phyloP scores from a whole-genome alignment of 2,329 filamentous ascomycete species.

The Colletotrichum agaves region DNA sequence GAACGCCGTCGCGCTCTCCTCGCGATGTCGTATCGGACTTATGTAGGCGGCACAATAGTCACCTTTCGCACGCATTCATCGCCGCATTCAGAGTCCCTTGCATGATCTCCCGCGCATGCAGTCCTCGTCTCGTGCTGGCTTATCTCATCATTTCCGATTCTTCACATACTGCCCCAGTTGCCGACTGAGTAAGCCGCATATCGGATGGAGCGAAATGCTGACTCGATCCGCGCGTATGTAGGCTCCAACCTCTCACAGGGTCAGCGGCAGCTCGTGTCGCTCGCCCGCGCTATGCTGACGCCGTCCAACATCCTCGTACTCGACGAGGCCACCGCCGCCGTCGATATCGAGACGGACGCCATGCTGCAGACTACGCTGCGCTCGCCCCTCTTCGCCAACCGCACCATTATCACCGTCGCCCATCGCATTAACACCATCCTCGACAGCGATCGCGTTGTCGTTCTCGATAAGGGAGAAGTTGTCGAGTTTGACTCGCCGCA shows the following conservation, averaged over 20 bases:
- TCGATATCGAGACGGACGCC: slow-evolving; percentile 75
- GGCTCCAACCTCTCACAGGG: slow-evolving; percentile 96
- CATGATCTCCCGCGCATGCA: slow-evolving; percentile 50
- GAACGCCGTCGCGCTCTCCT: slow-evolving; percentile 29
- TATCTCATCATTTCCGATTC: slow-evolving; percentile 34
- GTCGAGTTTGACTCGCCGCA: slow-evolving; percentile 91
- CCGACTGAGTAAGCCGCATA: slow-evolving; percentile 14
- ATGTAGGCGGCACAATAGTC: neutral
- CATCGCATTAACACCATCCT: slow-evolving; percentile 99
- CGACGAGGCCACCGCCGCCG: slow-evolving; percentile 91
- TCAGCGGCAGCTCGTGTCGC: slow-evolving; percentile 91
- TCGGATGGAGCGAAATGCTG: slow-evolving; percentile 39
- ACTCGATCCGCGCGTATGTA: slow-evolving; percentile 48
- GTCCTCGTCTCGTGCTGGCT: slow-evolving; percentile 45
- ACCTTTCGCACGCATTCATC: slow-evolving; percentile 31
- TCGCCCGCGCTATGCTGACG: slow-evolving; percentile 92
- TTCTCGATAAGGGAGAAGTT: slow-evolving; percentile 89
- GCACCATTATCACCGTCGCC: slow-evolving; percentile 97
- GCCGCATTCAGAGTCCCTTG: slow-evolving; percentile 44
- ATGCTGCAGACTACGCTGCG: slow-evolving; percentile 73
- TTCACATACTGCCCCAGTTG: neutral
- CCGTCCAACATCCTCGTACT: slow-evolving; percentile 97
- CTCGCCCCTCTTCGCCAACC: slow-evolving; percentile 80
- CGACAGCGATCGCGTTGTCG: slow-evolving; percentile 87
- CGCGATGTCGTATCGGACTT: slow-evolving; percentile 11